phyloP scores from a whole-genome alignment of 495 filamentous ascomycete genomes.

The Penicillium simplicissimum region DNA sequence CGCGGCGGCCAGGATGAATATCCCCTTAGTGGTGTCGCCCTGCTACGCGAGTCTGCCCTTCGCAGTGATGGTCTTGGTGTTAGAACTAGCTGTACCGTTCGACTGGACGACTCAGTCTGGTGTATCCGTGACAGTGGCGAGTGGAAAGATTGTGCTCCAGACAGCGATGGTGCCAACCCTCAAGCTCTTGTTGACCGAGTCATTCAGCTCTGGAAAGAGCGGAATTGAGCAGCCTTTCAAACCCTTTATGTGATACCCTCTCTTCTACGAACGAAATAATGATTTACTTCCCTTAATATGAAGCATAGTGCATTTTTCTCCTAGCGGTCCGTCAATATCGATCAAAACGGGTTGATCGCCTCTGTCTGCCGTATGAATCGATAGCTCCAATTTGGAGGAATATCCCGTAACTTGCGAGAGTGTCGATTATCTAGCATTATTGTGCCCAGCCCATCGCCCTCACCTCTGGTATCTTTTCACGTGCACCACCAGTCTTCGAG shows the following conservation, averaged over 20 bases:
- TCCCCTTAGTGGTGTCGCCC: slow-evolving; percentile 50
- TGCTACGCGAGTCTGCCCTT: slow-evolving; percentile 76
- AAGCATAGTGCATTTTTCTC: neutral
- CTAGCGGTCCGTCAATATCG: neutral
- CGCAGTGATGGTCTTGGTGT: slow-evolving; percentile 67
- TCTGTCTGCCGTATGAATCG: neutral
- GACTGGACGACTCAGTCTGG: slow-evolving; percentile 74
- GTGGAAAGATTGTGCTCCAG: slow-evolving; percentile 74
- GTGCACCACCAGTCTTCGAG: neutral
- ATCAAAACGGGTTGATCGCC: neutral
- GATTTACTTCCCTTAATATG: neutral
- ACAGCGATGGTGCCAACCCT: slow-evolving; percentile 58
- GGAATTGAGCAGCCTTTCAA: slow-evolving; percentile 23
- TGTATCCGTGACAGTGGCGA: slow-evolving; percentile 78
- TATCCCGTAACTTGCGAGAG: too few species aligned
- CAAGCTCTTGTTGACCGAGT: slow-evolving; percentile 76
- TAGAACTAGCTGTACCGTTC: slow-evolving; percentile 83
- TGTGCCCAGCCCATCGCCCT: too few species aligned
- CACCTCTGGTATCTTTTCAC: neutral
- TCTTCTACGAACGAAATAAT: neutral
- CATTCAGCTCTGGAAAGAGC: slow-evolving; percentile 45
- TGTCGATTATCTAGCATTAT: neutral
- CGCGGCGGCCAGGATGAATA: slow-evolving; percentile 59
- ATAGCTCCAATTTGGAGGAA: neutral
- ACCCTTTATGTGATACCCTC: slow-evolving; percentile 4